Base-by-base conservation (phyloP, 2,329 filamentous ascomycete genomes). In the Juglanconis sp. region DNA sequence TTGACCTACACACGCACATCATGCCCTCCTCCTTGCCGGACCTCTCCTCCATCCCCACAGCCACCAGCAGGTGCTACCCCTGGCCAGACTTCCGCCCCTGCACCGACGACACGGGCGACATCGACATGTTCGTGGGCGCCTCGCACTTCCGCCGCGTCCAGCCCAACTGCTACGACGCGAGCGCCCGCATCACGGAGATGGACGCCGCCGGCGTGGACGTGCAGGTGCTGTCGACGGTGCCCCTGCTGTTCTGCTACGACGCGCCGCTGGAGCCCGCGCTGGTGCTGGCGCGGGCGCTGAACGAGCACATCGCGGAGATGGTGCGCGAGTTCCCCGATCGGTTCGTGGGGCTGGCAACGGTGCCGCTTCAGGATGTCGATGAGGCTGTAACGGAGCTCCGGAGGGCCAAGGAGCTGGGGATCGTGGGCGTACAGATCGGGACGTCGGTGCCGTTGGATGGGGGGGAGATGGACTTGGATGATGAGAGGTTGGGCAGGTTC, bases 41-140 rank as follows among this genome's bases (percentile, higher is more conserved):
- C 44, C 73, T 77, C 50, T 74, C 68, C 57, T 74, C 76, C 63
- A 78, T 80, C 53, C 76, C 78, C n/a, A 74, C 76, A 66, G 77
- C 76, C 11, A 34, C 38, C 8, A 76, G 72, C 34, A 76, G 70
- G 2, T 72, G 76, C 65, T 77, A 69, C 63, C 64, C 68, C 40
- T 73, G 69, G 71, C 69, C 71, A 1, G 64, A 66, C 38, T 67
- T 72, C 63, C 66, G 64, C 31, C 68, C 67, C 1, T 59, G 65
- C 35, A 47, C 63, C 17, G 65, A 66, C 36, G 64, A 64, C 60
- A 47, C 56, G 9, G 66, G 64, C 46, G 59, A 67, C 55, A 68
- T 73, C 46, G 71, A 74, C 65, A 73, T 73, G 71, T 73, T 69
- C 62, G 70, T 72, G 36, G 71, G 71, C 32, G 53, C 63, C 48